Conservation (phyloP, 176 grass and related monocot genomes). For the Oryza coarctata region DNA sequence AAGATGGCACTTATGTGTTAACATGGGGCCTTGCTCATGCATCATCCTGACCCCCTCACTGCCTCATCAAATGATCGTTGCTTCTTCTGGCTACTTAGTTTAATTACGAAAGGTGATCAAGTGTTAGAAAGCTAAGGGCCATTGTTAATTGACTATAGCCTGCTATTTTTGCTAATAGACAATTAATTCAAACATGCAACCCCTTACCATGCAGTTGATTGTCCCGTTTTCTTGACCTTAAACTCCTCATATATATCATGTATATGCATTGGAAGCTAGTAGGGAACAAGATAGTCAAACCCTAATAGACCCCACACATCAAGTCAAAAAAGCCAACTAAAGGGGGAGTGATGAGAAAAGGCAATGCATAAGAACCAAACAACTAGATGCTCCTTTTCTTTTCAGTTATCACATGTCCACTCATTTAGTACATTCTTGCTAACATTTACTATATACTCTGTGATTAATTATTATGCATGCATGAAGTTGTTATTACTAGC, state of each 20-base stretch:
- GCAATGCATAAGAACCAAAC: constrained; percentile 36
- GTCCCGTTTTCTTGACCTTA: constrained; percentile 2
- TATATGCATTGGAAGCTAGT: not conserved
- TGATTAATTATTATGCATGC: constrained; percentile 29
- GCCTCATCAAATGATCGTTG: constrained; percentile 21
- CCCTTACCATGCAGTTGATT: not conserved
- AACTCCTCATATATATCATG: constrained; percentile 18
- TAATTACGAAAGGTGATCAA: not conserved
- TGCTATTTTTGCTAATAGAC: not conserved
- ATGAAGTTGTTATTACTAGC: constrained; percentile 27
- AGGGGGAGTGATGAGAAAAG: not conserved
- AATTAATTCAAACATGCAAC: not conserved
- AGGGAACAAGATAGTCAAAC: constrained; percentile 38
- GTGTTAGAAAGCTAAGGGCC: not conserved
- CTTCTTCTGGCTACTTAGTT: not conserved
- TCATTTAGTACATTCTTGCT: not conserved
- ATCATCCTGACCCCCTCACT: constrained; percentile 7
- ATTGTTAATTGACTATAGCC: not conserved
- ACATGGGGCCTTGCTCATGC: constrained; percentile 12
- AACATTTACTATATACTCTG: constrained; percentile 12
- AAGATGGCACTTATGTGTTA: constrained; percentile 31
- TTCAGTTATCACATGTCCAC: not conserved
- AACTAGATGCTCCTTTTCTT: constrained; percentile 17
- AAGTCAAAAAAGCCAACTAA: constrained; percentile 38
- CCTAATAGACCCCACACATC: not conserved